Conservation (phyloP, 1,284 basidiomycete species). For the Lentinula novae-zelandiae region DNA sequence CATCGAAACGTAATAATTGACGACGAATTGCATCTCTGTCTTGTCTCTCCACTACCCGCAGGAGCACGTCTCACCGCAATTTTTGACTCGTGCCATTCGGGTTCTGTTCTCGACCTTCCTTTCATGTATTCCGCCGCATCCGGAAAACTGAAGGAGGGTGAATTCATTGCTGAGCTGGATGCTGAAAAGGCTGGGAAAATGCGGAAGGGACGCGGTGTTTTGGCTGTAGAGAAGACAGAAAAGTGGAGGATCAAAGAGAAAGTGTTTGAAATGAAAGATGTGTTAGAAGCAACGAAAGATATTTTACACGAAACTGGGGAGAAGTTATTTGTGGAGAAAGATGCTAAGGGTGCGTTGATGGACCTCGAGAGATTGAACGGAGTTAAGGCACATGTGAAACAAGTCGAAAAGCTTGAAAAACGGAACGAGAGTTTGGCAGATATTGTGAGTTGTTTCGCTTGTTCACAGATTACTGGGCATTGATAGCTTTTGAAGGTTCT, state of each 20-base stretch:
- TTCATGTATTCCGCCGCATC: slow-evolving; percentile 12
- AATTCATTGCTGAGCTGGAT: slow-evolving; percentile 1
- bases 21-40: slow-evolving; percentile 1
- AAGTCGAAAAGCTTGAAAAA: slow-evolving; percentile 5
- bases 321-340: slow-evolving; percentile 8
- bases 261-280: slow-evolving; percentile 7
- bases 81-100: slow-evolving; percentile 12
- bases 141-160: slow-evolving; percentile 8
- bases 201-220: slow-evolving; percentile 3
- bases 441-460: not conserved
- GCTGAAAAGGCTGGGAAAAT: not conserved
- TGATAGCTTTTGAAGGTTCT: not conserved
- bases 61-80: slow-evolving; percentile 6
- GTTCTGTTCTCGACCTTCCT: slow-evolving; percentile 10
- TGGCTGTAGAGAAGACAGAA: slow-evolving; percentile 10
- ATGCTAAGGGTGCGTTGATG: slow-evolving; percentile 1
- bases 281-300: slow-evolving; percentile 11
- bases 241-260: slow-evolving; percentile 4
- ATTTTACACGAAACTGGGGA: slow-evolving; percentile 9
- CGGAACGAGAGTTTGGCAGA: slow-evolving; percentile 10
- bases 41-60: slow-evolving; percentile 6
- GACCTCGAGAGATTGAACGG: slow-evolving; percentile 9
- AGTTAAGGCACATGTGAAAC: slow-evolving; percentile 8
- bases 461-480: not conserved
- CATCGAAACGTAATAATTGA: slow-evolving; percentile 3